phyloP scores from a whole-genome alignment of 2,329 filamentous ascomycete genomes.

The Colletotrichum cereale region DNA sequence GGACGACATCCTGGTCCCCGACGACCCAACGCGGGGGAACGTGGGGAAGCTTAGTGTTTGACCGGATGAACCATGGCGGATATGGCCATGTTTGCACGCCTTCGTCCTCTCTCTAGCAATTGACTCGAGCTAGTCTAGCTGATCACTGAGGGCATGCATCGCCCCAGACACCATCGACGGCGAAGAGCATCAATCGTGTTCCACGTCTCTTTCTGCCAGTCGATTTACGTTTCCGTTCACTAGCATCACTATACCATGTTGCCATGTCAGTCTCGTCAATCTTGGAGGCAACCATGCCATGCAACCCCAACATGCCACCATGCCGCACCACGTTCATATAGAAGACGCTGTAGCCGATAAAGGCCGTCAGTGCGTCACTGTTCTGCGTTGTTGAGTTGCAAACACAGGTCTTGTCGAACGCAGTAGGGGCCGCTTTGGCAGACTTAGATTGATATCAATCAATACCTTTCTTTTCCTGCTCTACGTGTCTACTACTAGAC shows the following conservation, averaged over 20 bases:
- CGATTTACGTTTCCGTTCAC: background rate
- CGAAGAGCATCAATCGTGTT: background rate
- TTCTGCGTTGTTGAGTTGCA: background rate
- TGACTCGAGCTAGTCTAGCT: background rate
- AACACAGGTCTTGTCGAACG: background rate
- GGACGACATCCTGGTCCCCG: background rate
- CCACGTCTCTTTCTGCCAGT: background rate
- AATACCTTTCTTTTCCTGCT: no score
- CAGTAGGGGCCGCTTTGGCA: background rate
- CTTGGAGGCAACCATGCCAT: background rate
- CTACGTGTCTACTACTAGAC: background rate
- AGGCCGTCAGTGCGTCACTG: background rate
- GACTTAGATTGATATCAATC: background rate
- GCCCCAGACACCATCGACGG: background rate
- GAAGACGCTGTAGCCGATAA: background rate
- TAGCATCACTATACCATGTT: background rate
- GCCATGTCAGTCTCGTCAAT: background rate
- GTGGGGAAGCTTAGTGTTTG: slow-evolving; percentile 8
- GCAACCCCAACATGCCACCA: background rate
- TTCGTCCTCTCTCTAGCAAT: background rate
- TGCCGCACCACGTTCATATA: background rate
- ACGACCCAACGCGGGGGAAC: background rate
- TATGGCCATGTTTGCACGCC: background rate
- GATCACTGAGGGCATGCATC: background rate
- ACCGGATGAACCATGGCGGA: background rate